Conservation (phyloP, 2,329 filamentous ascomycete species). For the Aspergillus sojae region DNA sequence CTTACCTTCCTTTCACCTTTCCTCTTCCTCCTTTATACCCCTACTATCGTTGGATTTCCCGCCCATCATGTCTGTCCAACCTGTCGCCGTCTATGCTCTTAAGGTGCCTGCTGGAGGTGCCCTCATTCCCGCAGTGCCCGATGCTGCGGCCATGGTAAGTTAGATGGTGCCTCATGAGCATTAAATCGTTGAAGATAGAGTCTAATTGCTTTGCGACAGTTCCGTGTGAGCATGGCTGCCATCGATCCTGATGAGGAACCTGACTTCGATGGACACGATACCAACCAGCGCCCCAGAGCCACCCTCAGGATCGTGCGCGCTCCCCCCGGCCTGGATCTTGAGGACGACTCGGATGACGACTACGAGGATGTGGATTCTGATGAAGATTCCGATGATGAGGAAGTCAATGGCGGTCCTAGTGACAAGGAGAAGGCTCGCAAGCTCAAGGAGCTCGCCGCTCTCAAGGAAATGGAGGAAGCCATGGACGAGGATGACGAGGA, state of each 20-base stretch:
- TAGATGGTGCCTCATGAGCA: background rate
- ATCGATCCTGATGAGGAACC: slow-evolving; percentile 83
- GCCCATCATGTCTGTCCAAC: slow-evolving; percentile 51
- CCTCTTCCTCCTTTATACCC: slow-evolving; percentile 17
- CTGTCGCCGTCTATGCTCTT: slow-evolving; percentile 87
- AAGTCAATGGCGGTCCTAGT: slow-evolving; percentile 85
- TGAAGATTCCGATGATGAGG: slow-evolving; percentile 67
- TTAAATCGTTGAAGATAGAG: background rate
- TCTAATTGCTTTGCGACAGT: slow-evolving; percentile 55
- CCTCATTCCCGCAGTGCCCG: slow-evolving; percentile 75
- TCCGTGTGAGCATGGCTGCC: slow-evolving; percentile 98
- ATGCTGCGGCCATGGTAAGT: slow-evolving; percentile 83
- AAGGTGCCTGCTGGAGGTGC: slow-evolving; percentile 84
- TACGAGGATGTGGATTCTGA: slow-evolving; percentile 50
- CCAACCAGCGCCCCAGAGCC: slow-evolving; percentile 69
- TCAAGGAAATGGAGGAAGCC: slow-evolving; percentile 74
- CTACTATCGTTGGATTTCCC: slow-evolving; percentile 24
- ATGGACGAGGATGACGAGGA: slow-evolving; percentile 59
- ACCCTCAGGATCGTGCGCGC: slow-evolving; percentile 90
- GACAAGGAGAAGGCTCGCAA: slow-evolving; percentile 89
- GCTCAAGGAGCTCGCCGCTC: slow-evolving; percentile 74
- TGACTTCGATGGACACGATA: slow-evolving; percentile 64
- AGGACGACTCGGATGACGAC: slow-evolving; percentile 57
- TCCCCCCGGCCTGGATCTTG: slow-evolving; percentile 59
- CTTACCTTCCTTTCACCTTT: slow-evolving; percentile 13